Evolutionary conservation across 495 filamentous ascomycete species (phyloP).

Genomic region (Xylaria nigripes): DNA sequence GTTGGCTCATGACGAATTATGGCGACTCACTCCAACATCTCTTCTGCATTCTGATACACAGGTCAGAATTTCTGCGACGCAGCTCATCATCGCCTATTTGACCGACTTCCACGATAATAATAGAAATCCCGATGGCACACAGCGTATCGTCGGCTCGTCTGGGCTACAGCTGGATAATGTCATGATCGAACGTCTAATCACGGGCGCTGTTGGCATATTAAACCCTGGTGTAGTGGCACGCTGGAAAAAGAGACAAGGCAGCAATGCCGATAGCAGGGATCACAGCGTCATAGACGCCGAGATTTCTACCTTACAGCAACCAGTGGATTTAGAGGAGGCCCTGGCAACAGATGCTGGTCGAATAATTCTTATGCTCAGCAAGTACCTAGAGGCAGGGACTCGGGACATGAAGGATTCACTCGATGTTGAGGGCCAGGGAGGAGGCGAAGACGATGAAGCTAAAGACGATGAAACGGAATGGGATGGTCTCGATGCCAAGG

Average conservation of each 20-base stretch:
- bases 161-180: slow-evolving; percentile 59
- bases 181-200: slow-evolving; percentile 58
- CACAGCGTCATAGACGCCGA: slow-evolving; percentile 1
- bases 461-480: slow-evolving; percentile 28
- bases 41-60: slow-evolving; percentile 65
- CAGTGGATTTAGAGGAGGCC: slow-evolving; percentile 16
- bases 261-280: slow-evolving; percentile 1
- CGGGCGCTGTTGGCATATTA: slow-evolving; percentile 56
- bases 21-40: slow-evolving; percentile 56
- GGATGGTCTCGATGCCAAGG: slow-evolving; percentile 36
- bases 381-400: slow-evolving; percentile 23
- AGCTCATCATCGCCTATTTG: slow-evolving; percentile 67
- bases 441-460: slow-evolving; percentile 27
- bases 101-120: slow-evolving; percentile 65
- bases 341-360: slow-evolving; percentile 51
- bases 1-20: slow-evolving; percentile 53
- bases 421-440: slow-evolving; percentile 18
- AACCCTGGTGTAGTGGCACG: slow-evolving; percentile 49
- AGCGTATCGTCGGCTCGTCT: slow-evolving; percentile 60
- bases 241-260: slow-evolving; percentile 28
- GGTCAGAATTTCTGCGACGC: slow-evolving; percentile 69
- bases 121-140: slow-evolving; percentile 37
- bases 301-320: background rate
- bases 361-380: slow-evolving; percentile 41
- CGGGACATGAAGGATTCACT: slow-evolving; percentile 4